Conservation (phyloP, 495 filamentous ascomycete genomes). For the Podospora fimiseda region DNA sequence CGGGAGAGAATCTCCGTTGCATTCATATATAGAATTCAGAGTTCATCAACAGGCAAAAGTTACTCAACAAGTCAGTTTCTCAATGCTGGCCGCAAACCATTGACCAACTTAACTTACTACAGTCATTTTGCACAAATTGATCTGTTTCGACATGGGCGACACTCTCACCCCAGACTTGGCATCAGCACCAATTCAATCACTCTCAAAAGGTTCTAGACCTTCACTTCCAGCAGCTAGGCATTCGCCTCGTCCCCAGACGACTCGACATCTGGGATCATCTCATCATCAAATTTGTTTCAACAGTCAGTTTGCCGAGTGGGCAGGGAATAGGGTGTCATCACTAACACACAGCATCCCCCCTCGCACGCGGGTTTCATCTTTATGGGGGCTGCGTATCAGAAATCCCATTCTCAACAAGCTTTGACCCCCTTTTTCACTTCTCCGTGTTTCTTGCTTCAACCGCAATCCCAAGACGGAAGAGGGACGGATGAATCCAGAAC, state of each 20-base stretch:
- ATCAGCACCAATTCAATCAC: not conserved
- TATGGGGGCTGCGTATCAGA: constrained; percentile 22
- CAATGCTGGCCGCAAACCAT: too few species aligned
- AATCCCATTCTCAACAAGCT: constrained; percentile 5
- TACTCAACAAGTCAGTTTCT: too few species aligned
- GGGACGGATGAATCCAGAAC: constrained; percentile 19
- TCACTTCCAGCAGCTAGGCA: not conserved
- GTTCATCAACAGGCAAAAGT: too few species aligned
- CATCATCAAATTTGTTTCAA: not conserved
- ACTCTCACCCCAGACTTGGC: too few species aligned
- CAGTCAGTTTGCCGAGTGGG: not conserved
- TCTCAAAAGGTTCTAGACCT: not conserved
- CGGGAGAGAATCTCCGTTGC: too few species aligned
- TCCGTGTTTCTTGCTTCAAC: constrained; percentile 5
- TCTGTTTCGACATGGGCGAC: too few species aligned
- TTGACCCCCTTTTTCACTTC: constrained; percentile 12
- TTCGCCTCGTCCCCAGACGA: not conserved
- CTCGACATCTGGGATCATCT: not conserved
- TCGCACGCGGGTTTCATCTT: constrained; percentile 17
- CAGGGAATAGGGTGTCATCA: not conserved
- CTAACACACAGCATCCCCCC: constrained; percentile 9
- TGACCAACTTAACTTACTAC: too few species aligned
- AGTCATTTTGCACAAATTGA: too few species aligned
- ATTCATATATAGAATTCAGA: too few species aligned
- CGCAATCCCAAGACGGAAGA: constrained; percentile 15